These are phyloP conservation scores for Suhomyces atakaporum DNA, from an alignment of 1,139 yeast species.

Conservation along the genomic window DNA sequence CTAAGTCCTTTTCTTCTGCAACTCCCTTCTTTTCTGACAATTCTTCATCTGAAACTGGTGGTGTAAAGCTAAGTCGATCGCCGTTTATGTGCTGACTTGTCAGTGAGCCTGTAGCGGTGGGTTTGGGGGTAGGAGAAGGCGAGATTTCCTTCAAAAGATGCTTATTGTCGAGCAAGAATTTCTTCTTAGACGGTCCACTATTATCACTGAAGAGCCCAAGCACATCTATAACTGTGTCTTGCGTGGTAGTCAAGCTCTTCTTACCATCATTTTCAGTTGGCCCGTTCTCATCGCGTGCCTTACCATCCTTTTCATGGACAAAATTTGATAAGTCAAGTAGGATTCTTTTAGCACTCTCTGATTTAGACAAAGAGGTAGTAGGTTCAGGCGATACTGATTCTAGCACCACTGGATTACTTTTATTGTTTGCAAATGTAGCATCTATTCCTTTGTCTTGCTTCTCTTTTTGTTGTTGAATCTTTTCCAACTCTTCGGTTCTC, in stretches of 20 bases:
- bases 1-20: background rate
- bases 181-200: conserved; percentile 2
- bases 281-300: conserved; percentile 1
- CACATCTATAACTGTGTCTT: conserved; percentile 18
- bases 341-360: conserved; percentile 1
- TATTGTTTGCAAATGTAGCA: background rate
- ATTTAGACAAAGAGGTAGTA: background rate
- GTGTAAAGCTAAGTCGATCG: conserved; percentile 17
- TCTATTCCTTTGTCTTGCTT: background rate
- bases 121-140: conserved; percentile 5
- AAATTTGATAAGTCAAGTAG: conserved; percentile 4
- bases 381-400: background rate
- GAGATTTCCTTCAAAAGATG: conserved; percentile 6
- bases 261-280: conserved; percentile 2
- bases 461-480: background rate
- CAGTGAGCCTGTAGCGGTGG: conserved; percentile 1
- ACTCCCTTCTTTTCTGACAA: too few species aligned
- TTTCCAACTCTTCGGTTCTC: conserved; percentile 4
- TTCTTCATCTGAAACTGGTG: conserved; percentile 24
- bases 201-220: conserved; percentile 18
- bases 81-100: conserved; percentile 2
- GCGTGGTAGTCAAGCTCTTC: conserved; percentile 17
- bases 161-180: conserved; percentile 7
- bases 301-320: conserved; percentile 1
- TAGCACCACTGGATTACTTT: background rate